Percentiles rank a stretch among this genome's conserved stretches.
Conservation (phyloP, 2,329 filamentous ascomycete genomes). For the Epichloe sibirici region DNA sequence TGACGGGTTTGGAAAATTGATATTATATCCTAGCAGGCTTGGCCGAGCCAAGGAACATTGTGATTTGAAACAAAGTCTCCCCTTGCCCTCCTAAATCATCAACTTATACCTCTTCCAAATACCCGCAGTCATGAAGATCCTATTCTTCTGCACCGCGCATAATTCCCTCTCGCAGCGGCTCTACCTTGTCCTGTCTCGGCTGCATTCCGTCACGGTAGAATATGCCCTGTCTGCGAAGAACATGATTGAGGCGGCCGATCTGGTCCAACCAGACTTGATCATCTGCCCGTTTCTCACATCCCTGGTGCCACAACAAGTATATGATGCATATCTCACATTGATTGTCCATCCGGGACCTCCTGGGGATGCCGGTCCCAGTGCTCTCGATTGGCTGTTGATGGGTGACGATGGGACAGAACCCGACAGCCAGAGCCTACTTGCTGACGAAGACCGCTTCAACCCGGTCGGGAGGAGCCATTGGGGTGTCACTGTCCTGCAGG, state of each 20-base stretch:
- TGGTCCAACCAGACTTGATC: constrained; percentile 26
- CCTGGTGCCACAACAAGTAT: constrained; percentile 23
- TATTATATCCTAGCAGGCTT: no score
- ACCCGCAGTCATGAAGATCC: constrained; percentile 22
- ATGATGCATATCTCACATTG: constrained; percentile 24
- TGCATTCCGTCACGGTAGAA: constrained; percentile 27
- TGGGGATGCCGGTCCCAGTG: constrained; percentile 28
- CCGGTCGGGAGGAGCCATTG: constrained; percentile 24
- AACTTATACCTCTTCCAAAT: neutral
- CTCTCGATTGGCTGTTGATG: constrained; percentile 29
- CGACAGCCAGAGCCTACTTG: constrained; percentile 17
- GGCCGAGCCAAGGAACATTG: no score
- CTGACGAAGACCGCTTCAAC: constrained; percentile 13
- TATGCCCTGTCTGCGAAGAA: constrained; percentile 21
- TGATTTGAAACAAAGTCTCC: no score
- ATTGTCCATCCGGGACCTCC: constrained; percentile 30
- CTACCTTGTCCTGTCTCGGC: constrained; percentile 21
- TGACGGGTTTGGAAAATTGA: no score
- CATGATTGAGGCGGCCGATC: constrained; percentile 25
- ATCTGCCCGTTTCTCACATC: constrained; percentile 30
- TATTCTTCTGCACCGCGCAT: constrained; percentile 32
- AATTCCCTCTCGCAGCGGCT: constrained; percentile 30
- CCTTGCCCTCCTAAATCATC: no score
- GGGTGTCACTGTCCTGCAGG: constrained; percentile 28
- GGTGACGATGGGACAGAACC: constrained; percentile 27